Base-by-base conservation (phyloP, 2,329 filamentous ascomycete species). In the Trichoderma koningii region DNA sequence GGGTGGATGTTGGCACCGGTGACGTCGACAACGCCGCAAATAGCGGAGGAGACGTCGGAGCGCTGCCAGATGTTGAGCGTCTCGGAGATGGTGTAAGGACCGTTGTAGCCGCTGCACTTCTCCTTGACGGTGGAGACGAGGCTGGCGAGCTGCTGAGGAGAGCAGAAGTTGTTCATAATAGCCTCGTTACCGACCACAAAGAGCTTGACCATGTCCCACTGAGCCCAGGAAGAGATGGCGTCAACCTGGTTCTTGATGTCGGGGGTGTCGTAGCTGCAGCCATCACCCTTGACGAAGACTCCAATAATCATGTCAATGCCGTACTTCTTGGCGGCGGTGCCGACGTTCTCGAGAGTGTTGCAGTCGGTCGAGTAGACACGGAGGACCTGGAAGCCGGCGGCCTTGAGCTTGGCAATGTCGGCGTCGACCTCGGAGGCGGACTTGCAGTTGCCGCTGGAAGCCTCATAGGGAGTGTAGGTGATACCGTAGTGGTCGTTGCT, bases 331-430 rank as follows among this genome's bases (percentile, higher is more conserved):
- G 85, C 88, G 66, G 91, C 90, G 50, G 80, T 78, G 69, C 91
- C 91, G 66, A 97, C 88, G 78, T 86, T 88, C 75, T 87, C 79
- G 67, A 96, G 89, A 63, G 89, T 89, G 78, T 85, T 83, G 84
- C 94, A 98, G 85, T 97, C 93, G 71, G 93, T 93, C 69, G 89
- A 92, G 87, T 98, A 98, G 75, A 95, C 83, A 77, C 94, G 93
- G 76, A 94, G 77, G 56, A 85, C 81, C 69, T 78, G 79, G 85
- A 93, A 92, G 66, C 90, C 90, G 69, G 85, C 85, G 61, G 71
- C 56, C 73, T 87, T 85, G 74, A 94, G 89, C 66, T 77, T 70
- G 45, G 77, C 75, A 70, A 94, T 83, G 69, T 93, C 89, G 26
- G 71, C 63, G 67, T 81, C 74, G 66, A 94, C 86, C 55, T 84